These are phyloP conservation scores for Pterocarpus macrocarpus DNA, from an alignment of 306 rosid species.

Conservation along the genomic window DNA sequence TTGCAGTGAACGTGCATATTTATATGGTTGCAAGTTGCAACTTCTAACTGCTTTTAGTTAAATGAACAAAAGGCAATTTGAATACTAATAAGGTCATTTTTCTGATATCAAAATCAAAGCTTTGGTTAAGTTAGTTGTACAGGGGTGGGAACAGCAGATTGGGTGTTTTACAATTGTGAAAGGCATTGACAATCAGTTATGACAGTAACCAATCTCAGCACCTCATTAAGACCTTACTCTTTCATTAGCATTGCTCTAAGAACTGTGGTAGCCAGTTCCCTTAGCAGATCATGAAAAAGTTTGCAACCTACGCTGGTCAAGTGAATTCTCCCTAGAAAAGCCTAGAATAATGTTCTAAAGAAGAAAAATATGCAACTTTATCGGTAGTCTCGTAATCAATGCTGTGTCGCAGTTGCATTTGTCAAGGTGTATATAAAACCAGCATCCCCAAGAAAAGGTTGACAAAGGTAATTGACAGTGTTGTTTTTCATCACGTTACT, in stretches of 20 bases:
- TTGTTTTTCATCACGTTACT: neutral
- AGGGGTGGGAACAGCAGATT: neutral
- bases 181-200: neutral
- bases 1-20: neutral
- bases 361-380: neutral
- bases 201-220: no score
- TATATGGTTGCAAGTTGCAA: neutral
- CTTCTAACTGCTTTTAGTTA: neutral
- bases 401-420: neutral
- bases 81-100: neutral
- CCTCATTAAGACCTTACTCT: neutral
- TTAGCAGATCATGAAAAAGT: neutral
- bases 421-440: neutral
- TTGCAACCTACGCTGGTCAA: neutral
- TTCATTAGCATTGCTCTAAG: conserved; percentile 7
- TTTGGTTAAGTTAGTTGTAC: neutral
- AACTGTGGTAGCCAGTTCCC: neutral
- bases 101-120: neutral
- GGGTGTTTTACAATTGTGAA: neutral
- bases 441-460: neutral
- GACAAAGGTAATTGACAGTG: neutral
- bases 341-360: neutral
- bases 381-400: neutral
- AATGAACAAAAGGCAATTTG: neutral
- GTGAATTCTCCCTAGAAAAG: neutral